Evolutionary conservation across 495 filamentous ascomycete species (phyloP), one percentile per base, ranked within the genome.

Genomic region (Penicillium chermesinum): DNA sequence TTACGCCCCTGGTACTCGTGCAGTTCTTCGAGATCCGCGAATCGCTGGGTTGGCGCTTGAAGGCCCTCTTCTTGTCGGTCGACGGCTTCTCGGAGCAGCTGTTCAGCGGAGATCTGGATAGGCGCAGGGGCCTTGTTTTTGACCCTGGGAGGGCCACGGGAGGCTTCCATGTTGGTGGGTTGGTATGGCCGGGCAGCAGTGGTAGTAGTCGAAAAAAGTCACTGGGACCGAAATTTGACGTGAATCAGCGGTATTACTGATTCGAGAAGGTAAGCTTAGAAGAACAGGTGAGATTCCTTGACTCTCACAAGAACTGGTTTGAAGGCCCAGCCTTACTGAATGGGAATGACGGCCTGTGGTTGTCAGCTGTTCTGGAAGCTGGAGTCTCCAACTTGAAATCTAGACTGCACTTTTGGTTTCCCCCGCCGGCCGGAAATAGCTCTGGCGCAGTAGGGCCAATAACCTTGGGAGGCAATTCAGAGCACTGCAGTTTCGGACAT

Each of bases 1-100:
- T 96, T 96, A 44, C 93, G 81, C 42, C 89, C 91, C 59, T 97
- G 93, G 71, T 87, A 96, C 67, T 97, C 93, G 73, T 97, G 91
- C 34, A 98, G 79, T 75, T 98, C 93, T 75, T 98, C 93, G 59
- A 98, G 80, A 61, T 98, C 93, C 42, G 87, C 89, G 50, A 98
- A 97, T 13, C 88, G 84, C 70, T 96, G 91, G 25, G 91, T 96
- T 10, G 93, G 93, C 16, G 87, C 87, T 62, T 94, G 86, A 36
- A 97, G 71, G 37, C 80, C 81, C 18, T 84, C 83, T 65, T 98
- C 93, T 74, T 97, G 93, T 45, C 94, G 86, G 69, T 98, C 94
- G 65, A 98, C 94, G 52, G 93, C 93, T 72, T 98, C 93, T 43
- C 93, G 87, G 42, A 98, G 88, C 52, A 98, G 83, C 76, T 98